A percentile compares a stretch with the other conserved stretches of the same genome.
These are phyloP conservation scores for Sapria himalayana DNA, from an alignment of 345 rosid species.

Conservation along the genomic window DNA sequence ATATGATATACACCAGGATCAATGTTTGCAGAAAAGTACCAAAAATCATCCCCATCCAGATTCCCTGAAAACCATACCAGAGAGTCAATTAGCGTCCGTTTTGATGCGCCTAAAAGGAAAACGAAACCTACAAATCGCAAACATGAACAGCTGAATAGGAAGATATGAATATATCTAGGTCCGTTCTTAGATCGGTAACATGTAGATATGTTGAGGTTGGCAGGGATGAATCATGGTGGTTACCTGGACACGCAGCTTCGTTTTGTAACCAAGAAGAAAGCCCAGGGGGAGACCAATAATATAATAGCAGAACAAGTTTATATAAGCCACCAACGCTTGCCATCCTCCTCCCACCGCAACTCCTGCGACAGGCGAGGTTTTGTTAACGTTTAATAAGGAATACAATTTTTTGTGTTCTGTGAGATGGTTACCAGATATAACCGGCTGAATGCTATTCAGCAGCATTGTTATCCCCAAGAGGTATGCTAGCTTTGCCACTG, in stretches of 20 bases:
- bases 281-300: constrained; percentile 59
- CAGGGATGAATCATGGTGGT: too few relatives aligned
- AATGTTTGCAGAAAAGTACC: constrained; percentile 74
- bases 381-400: background rate
- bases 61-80: constrained; percentile 75
- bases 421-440: constrained; percentile 40
- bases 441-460: constrained; percentile 70
- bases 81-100: too few relatives aligned
- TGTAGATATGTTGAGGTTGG: too few relatives aligned
- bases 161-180: too few relatives aligned
- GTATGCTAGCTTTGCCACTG: constrained; percentile 43
- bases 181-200: too few relatives aligned
- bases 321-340: constrained; percentile 80
- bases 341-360: constrained; percentile 97
- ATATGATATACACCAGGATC: constrained; percentile 34
- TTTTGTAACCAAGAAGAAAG: constrained; percentile 57
- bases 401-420: background rate
- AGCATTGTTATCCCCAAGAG: constrained; percentile 70
- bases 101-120: too few relatives aligned
- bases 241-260: constrained; percentile 54
- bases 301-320: constrained; percentile 66
- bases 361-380: constrained; percentile 16
- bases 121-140: too few relatives aligned
- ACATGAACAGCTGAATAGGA: too few relatives aligned
- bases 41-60: constrained; percentile 85